phyloP scores from a whole-genome alignment of 2,329 filamentous ascomycete genomes.

The Venturiaceae sp. region DNA sequence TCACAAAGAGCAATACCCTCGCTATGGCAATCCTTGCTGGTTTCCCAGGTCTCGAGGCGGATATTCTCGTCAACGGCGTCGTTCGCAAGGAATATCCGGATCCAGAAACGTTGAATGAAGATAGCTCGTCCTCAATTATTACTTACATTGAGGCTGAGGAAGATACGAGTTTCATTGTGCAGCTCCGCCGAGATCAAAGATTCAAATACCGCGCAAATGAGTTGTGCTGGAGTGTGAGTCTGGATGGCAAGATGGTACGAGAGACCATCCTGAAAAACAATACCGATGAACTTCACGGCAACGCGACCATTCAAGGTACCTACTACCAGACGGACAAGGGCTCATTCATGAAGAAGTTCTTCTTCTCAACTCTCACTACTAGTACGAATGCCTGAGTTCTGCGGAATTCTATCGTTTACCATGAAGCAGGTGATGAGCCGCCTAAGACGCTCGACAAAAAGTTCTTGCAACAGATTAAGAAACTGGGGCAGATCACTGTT shows the following conservation, averaged over 20 bases:
- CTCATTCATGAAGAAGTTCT: background rate
- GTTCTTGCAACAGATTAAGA: background rate
- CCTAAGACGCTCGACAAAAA: background rate
- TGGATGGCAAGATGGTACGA: background rate
- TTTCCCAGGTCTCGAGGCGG: background rate
- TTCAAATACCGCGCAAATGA: background rate
- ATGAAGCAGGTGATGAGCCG: background rate
- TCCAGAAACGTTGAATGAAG: background rate
- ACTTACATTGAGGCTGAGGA: background rate
- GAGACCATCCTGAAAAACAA: background rate
- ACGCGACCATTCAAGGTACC: background rate
- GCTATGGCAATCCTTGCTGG: slow-evolving; percentile 7
- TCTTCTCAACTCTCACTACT: background rate
- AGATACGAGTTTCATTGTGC: background rate
- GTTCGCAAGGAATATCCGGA: slow-evolving; percentile 2
- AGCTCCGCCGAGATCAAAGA: background rate
- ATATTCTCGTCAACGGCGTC: background rate
- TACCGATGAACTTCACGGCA: background rate
- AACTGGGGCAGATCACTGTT: background rate
- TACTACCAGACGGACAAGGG: background rate
- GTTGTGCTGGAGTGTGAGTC: background rate
- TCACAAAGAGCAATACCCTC: no score
- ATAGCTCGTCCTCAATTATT: background rate
- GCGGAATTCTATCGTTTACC: background rate
- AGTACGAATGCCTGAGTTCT: background rate